A percentile compares a stretch with the other conserved stretches of the same genome.
Conservation (phyloP, 345 rosid genomes). For the Murraya paniculata region DNA sequence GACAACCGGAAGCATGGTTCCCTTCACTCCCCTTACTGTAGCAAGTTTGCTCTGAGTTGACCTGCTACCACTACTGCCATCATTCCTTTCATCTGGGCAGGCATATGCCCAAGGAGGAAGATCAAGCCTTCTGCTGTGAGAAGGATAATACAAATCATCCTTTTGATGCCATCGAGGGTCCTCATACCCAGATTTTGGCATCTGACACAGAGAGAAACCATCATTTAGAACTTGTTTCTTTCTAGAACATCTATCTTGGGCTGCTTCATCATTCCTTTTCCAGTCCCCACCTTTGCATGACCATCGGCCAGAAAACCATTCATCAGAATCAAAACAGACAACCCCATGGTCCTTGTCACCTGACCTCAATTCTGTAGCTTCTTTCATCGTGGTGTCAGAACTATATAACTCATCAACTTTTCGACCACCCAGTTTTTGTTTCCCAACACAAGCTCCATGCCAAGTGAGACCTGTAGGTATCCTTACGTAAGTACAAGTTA, state of each 20-base stretch:
- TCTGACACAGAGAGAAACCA: conserved; percentile 92
- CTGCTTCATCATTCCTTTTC: conserved; percentile 81
- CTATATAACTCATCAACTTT: conserved; percentile 35
- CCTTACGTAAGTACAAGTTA: conserved; percentile 10
- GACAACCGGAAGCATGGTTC: conserved; percentile 73
- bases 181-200: conserved; percentile 83
- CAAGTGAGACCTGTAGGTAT: conserved; percentile 44
- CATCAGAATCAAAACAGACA: conserved; percentile 43
- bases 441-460: conserved; percentile 34
- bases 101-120: conserved; percentile 94
- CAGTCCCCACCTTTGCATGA: conserved; percentile 99
- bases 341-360: conserved; percentile 42
- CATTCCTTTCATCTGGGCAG: conserved; percentile 67
- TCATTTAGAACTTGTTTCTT: conserved; percentile 84
- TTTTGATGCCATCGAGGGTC: conserved; percentile 93
- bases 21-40: conserved; percentile 64
- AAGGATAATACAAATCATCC: conserved; percentile 79
- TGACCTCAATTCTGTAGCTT: conserved; percentile 37
- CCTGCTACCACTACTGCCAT: conserved; percentile 33
- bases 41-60: conserved; percentile 46
- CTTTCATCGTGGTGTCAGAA: conserved; percentile 33
- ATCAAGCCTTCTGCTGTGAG: conserved; percentile 78
- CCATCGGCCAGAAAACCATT: conserved; percentile 80
- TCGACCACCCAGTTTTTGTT: conserved; percentile 34
- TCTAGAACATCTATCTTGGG: conserved; percentile 56